phyloP scores from a whole-genome alignment of 2,329 filamentous ascomycete genomes.

The Colletotrichum lupini region DNA sequence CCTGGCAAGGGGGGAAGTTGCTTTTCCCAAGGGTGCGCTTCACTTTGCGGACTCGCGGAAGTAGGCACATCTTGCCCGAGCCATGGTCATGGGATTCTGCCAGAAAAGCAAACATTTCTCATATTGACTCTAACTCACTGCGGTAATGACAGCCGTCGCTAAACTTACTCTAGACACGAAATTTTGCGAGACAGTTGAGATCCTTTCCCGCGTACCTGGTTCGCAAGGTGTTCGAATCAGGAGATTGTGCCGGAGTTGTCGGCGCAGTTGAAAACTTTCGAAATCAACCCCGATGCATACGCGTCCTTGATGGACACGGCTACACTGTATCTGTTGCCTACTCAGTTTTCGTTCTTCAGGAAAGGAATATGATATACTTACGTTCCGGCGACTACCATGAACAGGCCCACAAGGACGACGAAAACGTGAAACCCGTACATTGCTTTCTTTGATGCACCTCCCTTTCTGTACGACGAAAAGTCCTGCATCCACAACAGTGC shows the following conservation, averaged over 20 bases:
- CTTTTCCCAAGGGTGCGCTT: background rate
- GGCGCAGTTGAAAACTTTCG: conserved; percentile 41
- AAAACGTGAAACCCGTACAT: conserved; percentile 40
- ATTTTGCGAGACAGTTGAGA: background rate
- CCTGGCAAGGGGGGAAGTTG: background rate
- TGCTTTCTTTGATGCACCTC: conserved; percentile 27
- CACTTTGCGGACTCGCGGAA: background rate
- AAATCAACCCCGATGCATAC: conserved; percentile 39
- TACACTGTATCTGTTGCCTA: background rate
- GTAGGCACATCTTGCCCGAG: background rate
- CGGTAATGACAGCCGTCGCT: background rate
- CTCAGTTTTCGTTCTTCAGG: background rate
- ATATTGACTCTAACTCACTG: background rate
- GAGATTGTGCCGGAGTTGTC: conserved; percentile 39
- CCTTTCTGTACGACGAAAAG: conserved; percentile 37
- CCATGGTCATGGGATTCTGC: background rate
- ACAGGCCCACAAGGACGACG: conserved; percentile 38
- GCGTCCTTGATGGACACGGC: conserved; percentile 39
- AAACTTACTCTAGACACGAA: background rate
- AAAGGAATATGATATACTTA: conserved; percentile 36
- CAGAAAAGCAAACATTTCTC: background rate
- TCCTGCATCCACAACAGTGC: conserved; percentile 43
- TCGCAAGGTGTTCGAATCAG: background rate
- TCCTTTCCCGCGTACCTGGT: background rate
- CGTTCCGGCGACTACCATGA: conserved; percentile 42